Evolutionary conservation across 106 monocot species (phyloP).

Genomic region (Ottelia alismoides): DNA sequence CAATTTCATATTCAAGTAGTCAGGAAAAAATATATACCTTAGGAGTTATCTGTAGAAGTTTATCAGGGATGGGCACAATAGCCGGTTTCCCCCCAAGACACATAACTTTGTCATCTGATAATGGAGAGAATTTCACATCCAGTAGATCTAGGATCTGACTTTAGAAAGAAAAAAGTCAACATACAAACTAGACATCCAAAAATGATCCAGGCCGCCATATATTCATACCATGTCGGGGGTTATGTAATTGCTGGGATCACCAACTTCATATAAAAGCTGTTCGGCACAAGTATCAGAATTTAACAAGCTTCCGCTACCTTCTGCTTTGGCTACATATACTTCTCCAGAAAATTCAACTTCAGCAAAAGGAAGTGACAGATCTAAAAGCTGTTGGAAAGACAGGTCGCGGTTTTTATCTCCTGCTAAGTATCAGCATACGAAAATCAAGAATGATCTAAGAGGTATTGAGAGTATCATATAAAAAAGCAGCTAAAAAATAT

Average conservation of each 20-base stretch:
- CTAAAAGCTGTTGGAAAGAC: conserved; percentile 67
- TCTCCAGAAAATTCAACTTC: conserved; percentile 65
- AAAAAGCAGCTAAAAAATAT: too few relatives aligned
- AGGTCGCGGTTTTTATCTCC: conserved; percentile 62
- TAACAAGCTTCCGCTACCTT: conserved; percentile 72
- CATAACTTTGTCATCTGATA: conserved; percentile 53
- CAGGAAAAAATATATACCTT: too few relatives aligned
- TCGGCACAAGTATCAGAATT: conserved; percentile 67
- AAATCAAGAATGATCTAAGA: too few relatives aligned
- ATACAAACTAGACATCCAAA: too few relatives aligned
- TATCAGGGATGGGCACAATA: conserved; percentile 30
- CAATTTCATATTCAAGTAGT: too few relatives aligned
- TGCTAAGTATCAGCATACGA: too few relatives aligned
- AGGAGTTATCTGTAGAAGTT: conserved; percentile 67
- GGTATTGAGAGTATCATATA: too few relatives aligned
- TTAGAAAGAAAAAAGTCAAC: conserved; percentile 5
- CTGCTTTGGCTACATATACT: conserved; percentile 67
- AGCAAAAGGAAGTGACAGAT: conserved; percentile 95
- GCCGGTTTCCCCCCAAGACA: conserved; percentile 71
- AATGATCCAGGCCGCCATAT: too few relatives aligned
- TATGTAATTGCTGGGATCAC: conserved; percentile 70
- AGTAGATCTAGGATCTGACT: conserved; percentile 64
- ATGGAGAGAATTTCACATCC: conserved; percentile 49
- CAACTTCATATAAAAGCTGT: conserved; percentile 96
- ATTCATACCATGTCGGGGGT: conserved; percentile 89